Base-by-base conservation (phyloP, 2,329 filamentous ascomycete species). In the Fusarium hainanense region DNA sequence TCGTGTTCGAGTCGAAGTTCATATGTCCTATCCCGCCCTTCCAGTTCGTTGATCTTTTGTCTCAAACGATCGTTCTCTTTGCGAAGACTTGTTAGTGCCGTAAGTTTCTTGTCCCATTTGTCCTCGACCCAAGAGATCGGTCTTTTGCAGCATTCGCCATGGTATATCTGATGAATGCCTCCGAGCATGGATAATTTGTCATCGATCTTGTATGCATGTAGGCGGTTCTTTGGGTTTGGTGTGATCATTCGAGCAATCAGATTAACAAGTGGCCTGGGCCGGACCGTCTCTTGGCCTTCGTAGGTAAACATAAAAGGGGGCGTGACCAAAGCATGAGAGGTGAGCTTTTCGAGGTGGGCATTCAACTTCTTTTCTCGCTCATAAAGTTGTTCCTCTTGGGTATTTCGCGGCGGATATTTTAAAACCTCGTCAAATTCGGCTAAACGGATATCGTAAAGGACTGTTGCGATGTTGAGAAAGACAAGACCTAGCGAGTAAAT, bases 401-500 rank as follows among this genome's bases (percentile, higher is more conserved):
- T 74, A 10, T 73, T 63, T 13, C 70, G 68, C 10, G 54, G 34
- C 14, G 73, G 58, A 42, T 79, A 79, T 56, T 63, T 79, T 11
- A 84, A 69, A 4, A 80, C 72, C 13, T 78, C 75, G 20, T 85
- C 79, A 64, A 83, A 84, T 12, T 80, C 78, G 18, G 75, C 72
- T 16, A 83, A 66, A 3, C 78, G 75, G 12, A 75, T 79, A 34
- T 81, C 77, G 66, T 85, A 83, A 1, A 85, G 69, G 3, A 83
- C 75, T 1, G 82, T 83, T 4, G 82, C 78, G 18, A 85, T 80
- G 63, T 80, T 82, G 9, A 85, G 73, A 50, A 82, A 81, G 2
- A 85, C 79, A 4, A 85, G 75, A 0, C 84, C 84, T 4, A 85
- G 79, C 3, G 82, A 84, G 67, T 83, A 85, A 7, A 85, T 79